Percentiles rank a stretch among this genome's conserved stretches.
These are phyloP conservation scores for Fusarium ambrosium DNA, from an alignment of 2,329 filamentous ascomycete genomes.

Conservation along the genomic window DNA sequence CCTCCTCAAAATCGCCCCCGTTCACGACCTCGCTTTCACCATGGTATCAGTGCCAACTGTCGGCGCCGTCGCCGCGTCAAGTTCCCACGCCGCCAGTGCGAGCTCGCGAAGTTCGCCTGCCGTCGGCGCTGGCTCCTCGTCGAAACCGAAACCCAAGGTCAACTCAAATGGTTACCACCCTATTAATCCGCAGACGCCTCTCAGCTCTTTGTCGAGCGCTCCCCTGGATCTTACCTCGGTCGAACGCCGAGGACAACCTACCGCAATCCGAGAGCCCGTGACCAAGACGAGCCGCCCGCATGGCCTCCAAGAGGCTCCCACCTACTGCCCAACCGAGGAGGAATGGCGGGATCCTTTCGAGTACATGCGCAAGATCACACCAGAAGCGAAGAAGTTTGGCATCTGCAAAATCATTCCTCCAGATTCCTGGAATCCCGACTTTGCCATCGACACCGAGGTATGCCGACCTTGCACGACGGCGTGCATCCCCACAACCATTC, in stretches of 20 bases:
- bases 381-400: constrained; percentile 88
- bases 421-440: constrained; percentile 92
- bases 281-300: constrained; percentile 85
- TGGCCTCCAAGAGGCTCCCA: constrained; percentile 89
- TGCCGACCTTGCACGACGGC: constrained; percentile 28
- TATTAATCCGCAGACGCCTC: constrained; percentile 63
- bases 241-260: constrained; percentile 88
- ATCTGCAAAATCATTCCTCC: constrained; percentile 97
- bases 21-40: constrained; percentile 32
- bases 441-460: constrained; percentile 97
- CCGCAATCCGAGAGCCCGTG: constrained; percentile 79
- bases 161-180: constrained; percentile 68
- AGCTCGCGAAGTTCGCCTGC: constrained; percentile 68
- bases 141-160: constrained; percentile 66
- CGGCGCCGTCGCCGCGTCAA: constrained; percentile 53
- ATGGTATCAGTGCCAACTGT: constrained; percentile 59
- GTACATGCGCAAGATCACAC: constrained; percentile 92
- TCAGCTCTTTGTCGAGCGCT: constrained; percentile 69
- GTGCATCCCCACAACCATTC: constrained; percentile 20
- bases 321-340: constrained; percentile 89
- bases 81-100: constrained; percentile 59
- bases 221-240: constrained; percentile 90
- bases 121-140: constrained; percentile 53
- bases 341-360: constrained; percentile 95
- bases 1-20: neutral